Evolutionary conservation across 1,284 basidiomycete species (phyloP).

Genomic region (Waitea zeae): DNA sequence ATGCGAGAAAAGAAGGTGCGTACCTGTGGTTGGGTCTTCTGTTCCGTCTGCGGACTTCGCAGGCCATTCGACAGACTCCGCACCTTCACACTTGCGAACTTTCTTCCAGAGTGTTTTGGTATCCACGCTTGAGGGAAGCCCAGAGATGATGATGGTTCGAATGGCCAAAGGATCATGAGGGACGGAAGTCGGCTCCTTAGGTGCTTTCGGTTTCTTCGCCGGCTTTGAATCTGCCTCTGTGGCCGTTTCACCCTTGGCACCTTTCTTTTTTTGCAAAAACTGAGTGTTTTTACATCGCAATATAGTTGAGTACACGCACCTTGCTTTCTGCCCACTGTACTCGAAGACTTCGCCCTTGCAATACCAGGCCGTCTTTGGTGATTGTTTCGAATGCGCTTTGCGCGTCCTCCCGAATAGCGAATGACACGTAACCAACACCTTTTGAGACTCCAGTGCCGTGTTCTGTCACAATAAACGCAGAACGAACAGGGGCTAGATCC

Average conservation of each 20-base stretch:
- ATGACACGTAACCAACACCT: constrained; percentile 96
- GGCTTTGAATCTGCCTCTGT: constrained; percentile 5
- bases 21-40: constrained; percentile 22
- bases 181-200: constrained; percentile 19
- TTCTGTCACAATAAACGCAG: constrained; percentile 86
- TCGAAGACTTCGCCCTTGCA: constrained; percentile 54
- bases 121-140: constrained; percentile 51
- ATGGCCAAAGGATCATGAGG: constrained; percentile 57
- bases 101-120: constrained; percentile 80
- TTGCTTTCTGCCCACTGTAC: constrained; percentile 72
- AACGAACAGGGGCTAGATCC: constrained; percentile 85
- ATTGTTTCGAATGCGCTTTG: constrained; percentile 52
- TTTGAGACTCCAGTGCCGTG: constrained; percentile 72
- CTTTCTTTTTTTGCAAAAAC: constrained; percentile 14
- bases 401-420: constrained; percentile 83
- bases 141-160: constrained; percentile 65
- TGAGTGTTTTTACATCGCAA: constrained; percentile 1
- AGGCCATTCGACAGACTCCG: constrained; percentile 58
- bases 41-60: constrained; percentile 24
- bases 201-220: constrained; percentile 18
- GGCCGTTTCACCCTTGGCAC: constrained; percentile 11
- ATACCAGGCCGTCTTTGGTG: constrained; percentile 30
- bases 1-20: constrained; percentile 3
- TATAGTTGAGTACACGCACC: constrained; percentile 18
- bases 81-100: constrained; percentile 60